Conservation (phyloP, 1,284 basidiomycete genomes). For the Quambalaria eucalypti region DNA sequence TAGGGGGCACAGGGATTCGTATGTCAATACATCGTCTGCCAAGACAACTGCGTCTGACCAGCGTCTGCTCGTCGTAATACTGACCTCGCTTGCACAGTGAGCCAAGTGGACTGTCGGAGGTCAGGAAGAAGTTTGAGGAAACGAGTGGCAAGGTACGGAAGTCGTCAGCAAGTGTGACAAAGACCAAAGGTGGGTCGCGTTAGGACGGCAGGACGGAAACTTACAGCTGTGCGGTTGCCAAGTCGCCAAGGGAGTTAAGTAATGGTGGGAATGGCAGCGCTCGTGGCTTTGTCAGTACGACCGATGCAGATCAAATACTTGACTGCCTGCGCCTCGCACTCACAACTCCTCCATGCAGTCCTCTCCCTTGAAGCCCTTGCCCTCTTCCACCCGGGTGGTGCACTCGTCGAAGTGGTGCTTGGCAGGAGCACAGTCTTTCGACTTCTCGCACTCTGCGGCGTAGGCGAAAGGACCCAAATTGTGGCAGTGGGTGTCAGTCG, state of each 20-base stretch:
- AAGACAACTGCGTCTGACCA: no score
- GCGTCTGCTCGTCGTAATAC: neutral
- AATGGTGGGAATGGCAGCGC: no score
- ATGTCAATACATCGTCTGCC: neutral
- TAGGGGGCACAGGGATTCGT: neutral
- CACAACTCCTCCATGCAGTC: constrained; percentile 47
- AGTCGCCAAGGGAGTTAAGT: no score
- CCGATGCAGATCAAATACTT: no score
- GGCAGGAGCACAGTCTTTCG: constrained; percentile 33
- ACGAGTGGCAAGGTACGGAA: no score
- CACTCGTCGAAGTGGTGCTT: constrained; percentile 47
- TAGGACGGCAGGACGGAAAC: neutral
- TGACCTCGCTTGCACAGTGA: constrained; percentile 5
- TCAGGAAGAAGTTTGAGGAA: no score
- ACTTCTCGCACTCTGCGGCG: constrained; percentile 42
- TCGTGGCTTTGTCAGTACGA: no score
- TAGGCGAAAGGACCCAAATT: no score
- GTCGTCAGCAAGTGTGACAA: no score
- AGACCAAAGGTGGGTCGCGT: no score
- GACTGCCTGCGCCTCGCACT: constrained; percentile 16
- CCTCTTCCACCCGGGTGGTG: constrained; percentile 38
- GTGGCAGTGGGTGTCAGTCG: neutral
- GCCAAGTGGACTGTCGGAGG: constrained; percentile 12
- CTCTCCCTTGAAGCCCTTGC: constrained; percentile 43
- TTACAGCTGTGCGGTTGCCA: neutral